phyloP scores from a whole-genome alignment of 371 early-diverging fungal species.

The Dinochytrium kinnereticum region DNA sequence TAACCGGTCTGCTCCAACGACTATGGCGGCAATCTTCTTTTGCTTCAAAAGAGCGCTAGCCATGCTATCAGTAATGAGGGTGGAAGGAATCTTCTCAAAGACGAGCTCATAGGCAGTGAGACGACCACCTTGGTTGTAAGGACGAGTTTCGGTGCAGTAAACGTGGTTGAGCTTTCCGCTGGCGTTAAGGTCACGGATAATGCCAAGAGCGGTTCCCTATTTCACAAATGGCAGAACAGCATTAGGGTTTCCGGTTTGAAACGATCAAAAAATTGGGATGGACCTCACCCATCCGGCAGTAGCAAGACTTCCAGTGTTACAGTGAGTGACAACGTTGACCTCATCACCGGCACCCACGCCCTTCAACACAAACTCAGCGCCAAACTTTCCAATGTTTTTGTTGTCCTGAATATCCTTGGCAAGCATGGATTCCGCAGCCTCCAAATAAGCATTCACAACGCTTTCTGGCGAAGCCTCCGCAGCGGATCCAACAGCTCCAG shows the following conservation, averaged over 20 bases:
- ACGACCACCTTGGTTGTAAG: conserved; percentile 95
- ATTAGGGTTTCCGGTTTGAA: too few relatives aligned
- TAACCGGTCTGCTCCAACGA: conserved; percentile 94
- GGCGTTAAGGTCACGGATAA: conserved; percentile 79
- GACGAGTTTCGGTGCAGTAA: conserved; percentile 95
- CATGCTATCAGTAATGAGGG: conserved; percentile 91
- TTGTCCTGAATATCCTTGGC: conserved; percentile 86
- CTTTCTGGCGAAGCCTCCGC: conserved; percentile 27
- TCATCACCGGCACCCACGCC: conserved; percentile 3
- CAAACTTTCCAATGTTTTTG: conserved; percentile 82
- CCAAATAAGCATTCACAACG: conserved; percentile 62
- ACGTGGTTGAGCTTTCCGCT: conserved; percentile 70
- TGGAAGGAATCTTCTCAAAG: conserved; percentile 88
- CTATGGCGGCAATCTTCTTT: conserved; percentile 76
- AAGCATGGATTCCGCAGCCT: conserved; percentile 84
- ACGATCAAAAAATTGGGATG: conserved; percentile 25
- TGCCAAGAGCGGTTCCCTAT: conserved; percentile 60
- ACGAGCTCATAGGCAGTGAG: conserved; percentile 94
- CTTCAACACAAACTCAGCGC: conserved; percentile 68
- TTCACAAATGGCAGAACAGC: too few relatives aligned
- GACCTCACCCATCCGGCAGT: conserved; percentile 59
- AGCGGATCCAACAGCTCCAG: conserved; percentile 35
- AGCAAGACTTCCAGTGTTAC: conserved; percentile 85
- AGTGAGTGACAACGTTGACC: conserved; percentile 88
- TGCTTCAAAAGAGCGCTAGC: conserved; percentile 78